These are phyloP conservation scores for Plenodomus tracheiphilus DNA, from an alignment of 2,329 filamentous ascomycete genomes.

Conservation along the genomic window DNA sequence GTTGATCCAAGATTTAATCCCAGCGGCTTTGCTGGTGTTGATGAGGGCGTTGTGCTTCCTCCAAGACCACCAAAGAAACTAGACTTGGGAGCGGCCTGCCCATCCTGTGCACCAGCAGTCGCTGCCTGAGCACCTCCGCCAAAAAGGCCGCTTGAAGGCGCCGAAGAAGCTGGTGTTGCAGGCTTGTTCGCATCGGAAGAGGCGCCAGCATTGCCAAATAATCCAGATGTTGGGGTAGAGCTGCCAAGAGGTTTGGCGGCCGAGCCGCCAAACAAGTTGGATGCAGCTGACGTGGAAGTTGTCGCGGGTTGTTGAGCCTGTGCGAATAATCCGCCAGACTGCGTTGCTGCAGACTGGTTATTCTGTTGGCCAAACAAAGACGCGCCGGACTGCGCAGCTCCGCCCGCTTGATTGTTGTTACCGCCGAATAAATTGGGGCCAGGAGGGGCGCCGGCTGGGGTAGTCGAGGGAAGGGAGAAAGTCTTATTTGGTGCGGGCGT, in stretches of 20 bases:
- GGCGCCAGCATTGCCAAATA: slow-evolving; percentile 32
- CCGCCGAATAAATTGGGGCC: slow-evolving; percentile 34
- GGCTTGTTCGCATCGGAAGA: slow-evolving; percentile 39
- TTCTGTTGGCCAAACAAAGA: slow-evolving; percentile 24
- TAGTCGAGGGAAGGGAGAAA: slow-evolving; percentile 43
- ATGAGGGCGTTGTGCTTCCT: slow-evolving; percentile 34
- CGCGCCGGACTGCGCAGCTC: slow-evolving; percentile 13
- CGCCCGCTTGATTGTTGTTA: slow-evolving; percentile 21
- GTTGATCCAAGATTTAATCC: slow-evolving; percentile 31
- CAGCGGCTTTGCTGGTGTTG: slow-evolving; percentile 34
- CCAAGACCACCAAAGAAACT: slow-evolving; percentile 31
- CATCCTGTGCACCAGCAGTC: slow-evolving; percentile 34
- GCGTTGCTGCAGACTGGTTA: slow-evolving; percentile 11
- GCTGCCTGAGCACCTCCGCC: slow-evolving; percentile 25
- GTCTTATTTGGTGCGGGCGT: slow-evolving; percentile 44
- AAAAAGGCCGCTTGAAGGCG: slow-evolving; percentile 21
- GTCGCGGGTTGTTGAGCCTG: slow-evolving; percentile 26
- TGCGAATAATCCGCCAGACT: slow-evolving; percentile 20
- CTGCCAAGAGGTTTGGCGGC: slow-evolving; percentile 28
- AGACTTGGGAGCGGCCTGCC: slow-evolving; percentile 37
- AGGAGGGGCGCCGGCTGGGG: slow-evolving; percentile 44
- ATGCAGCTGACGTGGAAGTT: slow-evolving; percentile 30
- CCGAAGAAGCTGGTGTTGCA: slow-evolving; percentile 27
- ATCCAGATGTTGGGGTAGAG: slow-evolving; percentile 19
- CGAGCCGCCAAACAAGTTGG: slow-evolving; percentile 32